Conservation (phyloP, 768 basidiomycete species). For the Asterophora parasitica region DNA sequence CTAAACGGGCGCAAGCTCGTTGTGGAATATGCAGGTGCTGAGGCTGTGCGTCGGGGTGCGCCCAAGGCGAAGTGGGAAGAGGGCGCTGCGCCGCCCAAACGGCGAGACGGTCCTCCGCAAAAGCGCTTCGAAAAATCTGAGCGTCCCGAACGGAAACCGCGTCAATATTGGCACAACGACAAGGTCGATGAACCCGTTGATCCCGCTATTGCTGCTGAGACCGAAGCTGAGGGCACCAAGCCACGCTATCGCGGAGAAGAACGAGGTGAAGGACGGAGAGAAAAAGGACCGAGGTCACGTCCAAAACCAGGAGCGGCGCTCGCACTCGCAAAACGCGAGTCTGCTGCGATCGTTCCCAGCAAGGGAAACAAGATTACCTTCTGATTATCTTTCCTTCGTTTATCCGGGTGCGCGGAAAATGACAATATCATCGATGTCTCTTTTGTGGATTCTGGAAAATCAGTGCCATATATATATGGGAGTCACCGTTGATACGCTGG, state of each 20-base stretch:
- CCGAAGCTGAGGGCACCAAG: neutral
- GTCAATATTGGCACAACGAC: slow-evolving; percentile 1
- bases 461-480: too few relatives aligned
- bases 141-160: slow-evolving; percentile 6
- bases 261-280: slow-evolving; percentile 16
- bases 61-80: slow-evolving; percentile 29
- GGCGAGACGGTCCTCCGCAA: slow-evolving; percentile 8
- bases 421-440: too few relatives aligned
- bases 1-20: slow-evolving; percentile 81
- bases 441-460: too few relatives aligned
- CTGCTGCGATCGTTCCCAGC: slow-evolving; percentile 63
- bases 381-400: slow-evolving; percentile 24
- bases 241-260: slow-evolving; percentile 5
- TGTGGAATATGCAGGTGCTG: slow-evolving; percentile 85
- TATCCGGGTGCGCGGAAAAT: too few relatives aligned
- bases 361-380: slow-evolving; percentile 74
- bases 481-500: too few relatives aligned
- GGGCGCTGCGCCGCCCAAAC: slow-evolving; percentile 9
- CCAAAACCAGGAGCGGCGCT: slow-evolving; percentile 77
- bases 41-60: slow-evolving; percentile 84
- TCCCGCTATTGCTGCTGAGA: neutral
- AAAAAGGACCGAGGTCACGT: slow-evolving; percentile 41
- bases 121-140: slow-evolving; percentile 3
- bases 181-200: neutral
- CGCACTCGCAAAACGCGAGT: slow-evolving; percentile 71